Base-by-base conservation (phyloP, 2,329 filamentous ascomycete genomes). In the Sphaerulina populicola region DNA sequence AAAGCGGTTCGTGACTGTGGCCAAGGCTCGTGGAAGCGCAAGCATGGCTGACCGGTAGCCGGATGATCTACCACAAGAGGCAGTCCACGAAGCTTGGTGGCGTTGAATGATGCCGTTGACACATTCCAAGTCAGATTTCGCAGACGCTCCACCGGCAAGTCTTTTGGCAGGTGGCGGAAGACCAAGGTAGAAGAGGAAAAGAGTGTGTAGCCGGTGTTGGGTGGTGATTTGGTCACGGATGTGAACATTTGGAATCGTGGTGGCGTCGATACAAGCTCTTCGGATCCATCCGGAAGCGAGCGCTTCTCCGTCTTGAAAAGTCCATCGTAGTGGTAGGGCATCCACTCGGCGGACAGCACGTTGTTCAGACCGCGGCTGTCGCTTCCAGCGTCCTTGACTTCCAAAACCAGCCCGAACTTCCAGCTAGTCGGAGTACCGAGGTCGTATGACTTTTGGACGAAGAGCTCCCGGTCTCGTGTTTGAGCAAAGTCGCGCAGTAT, bases 261-360 rank as follows among this genome's bases (percentile, higher is more conserved):
- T 10, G 52, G 52, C 9, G 47, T 54, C n/a, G 52, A 44, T 1
- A 54, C 43, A 14, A 51, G 18, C 23, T 54, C 29, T 27, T 54
- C 52, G 2, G 38, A 44, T 6, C 49, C 52, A 23, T 51, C 52
- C n/a, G 29, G 15, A 5, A n/a, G 31, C 7, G 27, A 15, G 6
- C 33, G 42, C 23, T 44, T 54, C 38, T 51, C 47, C 2, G 52
- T 54, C 31, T 54, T 54, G 44, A 54, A 54, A 29, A 54, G 44
- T n/a, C 52, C 52, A 33, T 54, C 52, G 41, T 41, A 54, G 35
- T 54, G 52, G 38, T 52, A 51, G n/a, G 52, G 52, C 52, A 54
- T 54, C 48, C 48, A 51, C 40, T 54, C 52, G 2, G 48, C 38
- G 2, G 38, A 48, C 8, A 54, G 44, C 3, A 54, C 52, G n/a